These are phyloP conservation scores for Berkeleyomyces basicola DNA, from an alignment of 2,329 filamentous ascomycete species.

Conservation along the genomic window DNA sequence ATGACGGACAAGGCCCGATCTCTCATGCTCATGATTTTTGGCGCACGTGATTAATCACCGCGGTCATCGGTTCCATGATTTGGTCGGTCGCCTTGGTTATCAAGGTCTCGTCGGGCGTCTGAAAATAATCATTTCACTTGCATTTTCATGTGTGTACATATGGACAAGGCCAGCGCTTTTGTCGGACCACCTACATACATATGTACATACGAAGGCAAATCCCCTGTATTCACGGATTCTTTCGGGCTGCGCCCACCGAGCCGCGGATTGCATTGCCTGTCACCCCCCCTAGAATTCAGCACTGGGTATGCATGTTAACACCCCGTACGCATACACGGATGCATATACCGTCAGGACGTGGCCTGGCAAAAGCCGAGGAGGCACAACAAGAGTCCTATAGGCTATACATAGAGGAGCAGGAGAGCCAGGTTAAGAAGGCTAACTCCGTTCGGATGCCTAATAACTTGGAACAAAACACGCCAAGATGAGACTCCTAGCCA, in stretches of 20 bases:
- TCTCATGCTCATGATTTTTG: not conserved
- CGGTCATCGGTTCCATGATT: not conserved
- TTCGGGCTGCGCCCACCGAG: not conserved
- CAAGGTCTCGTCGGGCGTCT: not conserved
- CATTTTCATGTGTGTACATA: not conserved
- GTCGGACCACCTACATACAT: not conserved
- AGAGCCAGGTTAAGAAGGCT: not conserved
- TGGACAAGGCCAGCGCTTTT: not conserved
- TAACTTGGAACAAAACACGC: not conserved
- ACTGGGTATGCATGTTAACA: not conserved
- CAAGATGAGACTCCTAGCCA: not conserved
- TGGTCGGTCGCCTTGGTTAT: not conserved
- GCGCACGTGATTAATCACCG: not conserved
- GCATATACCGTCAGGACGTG: not conserved
- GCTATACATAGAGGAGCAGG: not conserved
- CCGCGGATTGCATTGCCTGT: not conserved
- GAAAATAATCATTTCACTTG: not conserved
- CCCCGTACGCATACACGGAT: not conserved
- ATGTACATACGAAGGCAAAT: not conserved
- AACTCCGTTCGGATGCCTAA: not conserved
- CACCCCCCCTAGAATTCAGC: not conserved
- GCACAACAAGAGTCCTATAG: not conserved
- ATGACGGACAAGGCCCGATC: not conserved
- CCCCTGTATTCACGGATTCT: not conserved
- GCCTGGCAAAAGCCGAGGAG: not conserved